Percentiles rank a stretch among this genome's conserved stretches.
These are phyloP conservation scores for Diaporthe sp. DNA, from an alignment of 2,329 filamentous ascomycete genomes.

Conservation along the genomic window DNA sequence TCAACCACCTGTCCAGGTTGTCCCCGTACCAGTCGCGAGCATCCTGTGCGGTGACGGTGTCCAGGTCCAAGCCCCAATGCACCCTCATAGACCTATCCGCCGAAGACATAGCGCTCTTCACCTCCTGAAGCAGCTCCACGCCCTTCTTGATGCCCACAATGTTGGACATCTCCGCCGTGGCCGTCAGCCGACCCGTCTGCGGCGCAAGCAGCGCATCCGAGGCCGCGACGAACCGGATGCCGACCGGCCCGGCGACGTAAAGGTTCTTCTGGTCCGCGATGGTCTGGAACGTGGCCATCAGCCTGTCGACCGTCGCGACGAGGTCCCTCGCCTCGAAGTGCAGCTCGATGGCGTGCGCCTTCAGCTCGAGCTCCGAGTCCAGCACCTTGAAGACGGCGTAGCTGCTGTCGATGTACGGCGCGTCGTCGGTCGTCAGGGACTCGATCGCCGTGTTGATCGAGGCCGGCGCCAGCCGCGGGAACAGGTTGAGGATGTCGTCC, in stretches of 20 bases:
- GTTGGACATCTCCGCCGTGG: slow-evolving; percentile 46
- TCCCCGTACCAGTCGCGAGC: slow-evolving; percentile 44
- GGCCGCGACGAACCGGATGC: slow-evolving; percentile 43
- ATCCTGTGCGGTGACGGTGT: slow-evolving; percentile 42
- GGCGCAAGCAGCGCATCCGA: slow-evolving; percentile 46
- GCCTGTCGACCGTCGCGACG: slow-evolving; percentile 42
- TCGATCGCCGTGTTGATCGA: slow-evolving; percentile 44
- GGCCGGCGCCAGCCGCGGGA: slow-evolving; percentile 42
- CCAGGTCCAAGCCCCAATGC: slow-evolving; percentile 47
- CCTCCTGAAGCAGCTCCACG: slow-evolving; percentile 38
- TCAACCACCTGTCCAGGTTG: slow-evolving; percentile 43
- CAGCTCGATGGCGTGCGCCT: slow-evolving; percentile 41
- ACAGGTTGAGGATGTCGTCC: slow-evolving; percentile 41
- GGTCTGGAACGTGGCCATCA: slow-evolving; percentile 42
- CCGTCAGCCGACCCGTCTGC: slow-evolving; percentile 44
- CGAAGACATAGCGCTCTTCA: slow-evolving; percentile 44
- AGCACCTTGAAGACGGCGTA: slow-evolving; percentile 45
- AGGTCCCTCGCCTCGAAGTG: slow-evolving; percentile 44
- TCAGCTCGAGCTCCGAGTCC: slow-evolving; percentile 45
- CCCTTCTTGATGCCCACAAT: slow-evolving; percentile 44
- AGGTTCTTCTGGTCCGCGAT: slow-evolving; percentile 42
- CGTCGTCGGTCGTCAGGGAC: slow-evolving; percentile 43
- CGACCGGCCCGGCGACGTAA: slow-evolving; percentile 46
- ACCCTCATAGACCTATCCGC: slow-evolving; percentile 40
- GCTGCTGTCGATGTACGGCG: slow-evolving; percentile 46